These are phyloP conservation scores for Ettlia oleoabundans DNA, from an alignment of 139 green algal species.

Conservation along the genomic window DNA sequence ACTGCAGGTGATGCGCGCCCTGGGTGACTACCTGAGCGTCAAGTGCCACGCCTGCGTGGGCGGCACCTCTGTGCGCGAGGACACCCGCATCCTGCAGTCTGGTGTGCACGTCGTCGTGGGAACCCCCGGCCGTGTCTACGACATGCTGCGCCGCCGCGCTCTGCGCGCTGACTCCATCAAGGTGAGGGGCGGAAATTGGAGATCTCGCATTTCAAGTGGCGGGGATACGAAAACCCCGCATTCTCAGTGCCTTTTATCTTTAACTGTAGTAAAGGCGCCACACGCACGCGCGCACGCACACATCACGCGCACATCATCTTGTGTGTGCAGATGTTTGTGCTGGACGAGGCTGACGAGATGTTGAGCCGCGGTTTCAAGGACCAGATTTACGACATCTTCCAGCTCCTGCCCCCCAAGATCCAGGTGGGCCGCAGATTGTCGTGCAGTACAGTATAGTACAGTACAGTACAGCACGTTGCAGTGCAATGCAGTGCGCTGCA, in stretches of 20 bases:
- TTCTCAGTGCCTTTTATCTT: too few species aligned
- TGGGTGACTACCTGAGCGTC: constrained; percentile 98
- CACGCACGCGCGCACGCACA: too few species aligned
- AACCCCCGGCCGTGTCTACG: constrained; percentile 97
- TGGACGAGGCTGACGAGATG: constrained; percentile 99
- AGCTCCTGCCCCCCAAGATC: constrained; percentile 98
- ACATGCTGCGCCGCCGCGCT: constrained; percentile 97
- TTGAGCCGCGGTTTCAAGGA: constrained; percentile 99
- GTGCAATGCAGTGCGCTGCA: too few species aligned
- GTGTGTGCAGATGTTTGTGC: constrained; percentile 98
- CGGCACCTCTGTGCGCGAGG: constrained; percentile 96
- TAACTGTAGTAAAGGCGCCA: too few species aligned
- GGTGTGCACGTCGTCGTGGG: constrained; percentile 96
- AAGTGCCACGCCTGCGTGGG: constrained; percentile 99
- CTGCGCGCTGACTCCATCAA: constrained; percentile 90
- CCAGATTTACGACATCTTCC: constrained; percentile 99
- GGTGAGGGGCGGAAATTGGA: too few species aligned
- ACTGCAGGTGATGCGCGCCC: constrained; percentile 93
- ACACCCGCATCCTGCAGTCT: constrained; percentile 91
- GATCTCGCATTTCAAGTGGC: too few species aligned
- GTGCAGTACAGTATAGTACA: too few species aligned
- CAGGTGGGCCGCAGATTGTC: constrained; percentile 73
- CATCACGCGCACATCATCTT: too few species aligned
- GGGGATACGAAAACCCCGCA: too few species aligned
- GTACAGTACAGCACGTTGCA: background rate